Evolutionary conservation across 2,329 filamentous ascomycete genomes (phyloP), one percentile per base, ranked within the genome.

Genomic region (Calonectria pseudoreteaudii): DNA sequence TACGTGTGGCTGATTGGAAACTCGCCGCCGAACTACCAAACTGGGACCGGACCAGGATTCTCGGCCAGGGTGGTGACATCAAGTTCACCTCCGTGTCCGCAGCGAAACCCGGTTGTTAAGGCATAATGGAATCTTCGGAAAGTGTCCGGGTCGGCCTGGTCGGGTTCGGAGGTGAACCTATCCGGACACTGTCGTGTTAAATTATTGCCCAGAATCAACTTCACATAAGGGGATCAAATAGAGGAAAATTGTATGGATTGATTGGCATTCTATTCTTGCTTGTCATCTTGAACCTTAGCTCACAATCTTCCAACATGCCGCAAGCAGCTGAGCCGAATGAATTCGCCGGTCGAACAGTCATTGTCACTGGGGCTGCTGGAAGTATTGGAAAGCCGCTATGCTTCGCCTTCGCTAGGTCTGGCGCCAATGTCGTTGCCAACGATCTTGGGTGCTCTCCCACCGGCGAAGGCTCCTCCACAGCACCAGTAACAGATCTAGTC

Each of bases 381-480:
- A 68, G 65, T n/a, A 68, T 68, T 41, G 65, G 65, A 16, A 34
- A 23, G n/a, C 65, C 65, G 9, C 18, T 56, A 18, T 68, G 65
- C 6, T 4, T 68, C 2, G 65, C 65, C 10, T 34, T 68, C 14
- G 65, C 49, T 10, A 44, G 49, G 30, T 31, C 65, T 16, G 65
- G 65, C 5, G 65, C 65, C 23, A 56, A 53, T 11, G 65, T 68
- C 4, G 28, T 68, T 20, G 65, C 65, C 47, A 68, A 68, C 18
- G 65, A 68, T 34, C n/a, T 68, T 3, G 65, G 65, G 23, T 68
- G 65, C 28, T 68, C 65, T 3, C 30, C 65, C 9, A 20, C 26
- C 11, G 65, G 65, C 5, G 31, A 56, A 44, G 65, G 65, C 3
- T 68, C 49, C 11, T 68, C 65, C 9, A 4, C 18, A 28, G 20